These are phyloP conservation scores for Dillenia suffruticosa DNA, from an alignment of 164 flowering plant species.

Conservation along the genomic window DNA sequence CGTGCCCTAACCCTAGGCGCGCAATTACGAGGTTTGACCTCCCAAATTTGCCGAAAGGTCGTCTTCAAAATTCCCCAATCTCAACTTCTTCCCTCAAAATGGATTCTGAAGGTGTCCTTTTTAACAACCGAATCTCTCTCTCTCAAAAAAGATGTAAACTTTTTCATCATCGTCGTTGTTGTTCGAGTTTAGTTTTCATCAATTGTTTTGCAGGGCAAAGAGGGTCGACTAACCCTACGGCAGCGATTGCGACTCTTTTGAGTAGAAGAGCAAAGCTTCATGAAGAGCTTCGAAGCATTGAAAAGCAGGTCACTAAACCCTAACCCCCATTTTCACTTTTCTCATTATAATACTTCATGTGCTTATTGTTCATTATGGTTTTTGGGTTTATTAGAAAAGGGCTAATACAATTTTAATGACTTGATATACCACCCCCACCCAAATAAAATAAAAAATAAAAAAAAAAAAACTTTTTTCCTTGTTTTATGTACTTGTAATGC, in stretches of 20 bases:
- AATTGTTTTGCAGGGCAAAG: slow-evolving; percentile 47
- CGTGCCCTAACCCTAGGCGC: slow-evolving; percentile 8
- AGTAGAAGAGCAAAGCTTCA: slow-evolving; percentile 77
- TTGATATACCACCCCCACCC: no score
- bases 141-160: background rate
- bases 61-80: background rate
- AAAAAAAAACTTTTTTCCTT: no score
- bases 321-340: background rate
- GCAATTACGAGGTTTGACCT: no score
- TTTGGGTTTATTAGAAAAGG: background rate
- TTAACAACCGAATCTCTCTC: slow-evolving; percentile 2
- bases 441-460: no score
- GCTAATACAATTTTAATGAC: background rate
- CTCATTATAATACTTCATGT: background rate
- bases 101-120: slow-evolving; percentile 42
- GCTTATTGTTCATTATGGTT: background rate
- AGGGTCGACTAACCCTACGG: slow-evolving; percentile 55
- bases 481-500: no score
- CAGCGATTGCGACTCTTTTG: slow-evolving; percentile 59
- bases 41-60: background rate
- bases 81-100: slow-evolving; percentile 24
- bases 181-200: background rate
- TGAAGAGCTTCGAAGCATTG: slow-evolving; percentile 79
- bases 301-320: slow-evolving; percentile 56
- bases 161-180: background rate